Percentiles rank a stretch among this genome's conserved stretches.
Evolutionary conservation across 768 basidiomycete species (phyloP).

Genomic region (Paxillus involutus): DNA sequence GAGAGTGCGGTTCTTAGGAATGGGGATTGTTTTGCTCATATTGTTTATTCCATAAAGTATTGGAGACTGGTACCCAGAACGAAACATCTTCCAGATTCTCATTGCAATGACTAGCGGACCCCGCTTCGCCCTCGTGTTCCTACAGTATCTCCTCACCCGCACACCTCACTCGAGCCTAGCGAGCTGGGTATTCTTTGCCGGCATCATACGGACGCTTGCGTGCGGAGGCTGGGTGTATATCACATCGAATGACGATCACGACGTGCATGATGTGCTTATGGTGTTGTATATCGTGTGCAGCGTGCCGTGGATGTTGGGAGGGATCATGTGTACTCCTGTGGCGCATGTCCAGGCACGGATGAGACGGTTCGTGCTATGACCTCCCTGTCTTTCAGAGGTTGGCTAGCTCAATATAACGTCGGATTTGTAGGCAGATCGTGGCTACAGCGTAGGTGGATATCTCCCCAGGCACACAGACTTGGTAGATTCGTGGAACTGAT

Average conservation of each 20-base stretch:
- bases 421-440: slow-evolving; percentile 45
- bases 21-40: slow-evolving; percentile 1
- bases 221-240: slow-evolving; percentile 95
- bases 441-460: slow-evolving; percentile 45
- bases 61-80: slow-evolving; percentile 89
- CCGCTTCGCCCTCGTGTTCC: slow-evolving; percentile 62
- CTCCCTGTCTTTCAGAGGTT: background rate
- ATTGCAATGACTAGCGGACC: slow-evolving; percentile 89
- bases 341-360: slow-evolving; percentile 40
- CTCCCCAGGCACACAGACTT: background rate
- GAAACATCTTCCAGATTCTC: slow-evolving; percentile 81
- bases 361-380: slow-evolving; percentile 46
- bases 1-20: background rate
- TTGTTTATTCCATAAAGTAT: slow-evolving; percentile 47
- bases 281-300: slow-evolving; percentile 82
- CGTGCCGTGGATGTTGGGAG: slow-evolving; percentile 86
- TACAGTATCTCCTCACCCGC: slow-evolving; percentile 62
- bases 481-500: slow-evolving; percentile 1
- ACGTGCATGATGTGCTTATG: slow-evolving; percentile 86
- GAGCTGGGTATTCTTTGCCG: slow-evolving; percentile 54
- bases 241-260: slow-evolving; percentile 82
- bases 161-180: slow-evolving; percentile 43
- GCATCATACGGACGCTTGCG: slow-evolving; percentile 70
- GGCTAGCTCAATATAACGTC: background rate
- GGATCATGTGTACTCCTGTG: slow-evolving; percentile 54